Percentiles rank a stretch among this genome's conserved stretches.
Conservation (phyloP, 2,329 filamentous ascomycete species). For the Paradendryphiella salina region DNA sequence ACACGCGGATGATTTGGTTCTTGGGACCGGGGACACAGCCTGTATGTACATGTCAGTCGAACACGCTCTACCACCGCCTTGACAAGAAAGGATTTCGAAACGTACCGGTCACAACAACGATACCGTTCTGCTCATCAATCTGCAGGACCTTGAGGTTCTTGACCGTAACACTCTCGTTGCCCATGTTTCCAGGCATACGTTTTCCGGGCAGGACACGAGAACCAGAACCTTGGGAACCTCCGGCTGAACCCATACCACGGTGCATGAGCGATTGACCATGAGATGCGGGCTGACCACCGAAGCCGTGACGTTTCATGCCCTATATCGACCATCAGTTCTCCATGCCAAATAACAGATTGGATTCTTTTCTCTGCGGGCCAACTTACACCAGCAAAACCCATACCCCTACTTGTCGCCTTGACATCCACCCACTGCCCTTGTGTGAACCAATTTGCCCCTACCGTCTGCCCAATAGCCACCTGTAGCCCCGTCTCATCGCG, state of each 20-base stretch:
- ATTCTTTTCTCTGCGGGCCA: not conserved
- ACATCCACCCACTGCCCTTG: constrained; percentile 90
- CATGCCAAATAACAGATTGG: too few species aligned
- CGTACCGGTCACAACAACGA: constrained; percentile 83
- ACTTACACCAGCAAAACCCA: constrained; percentile 82
- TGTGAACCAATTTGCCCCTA: constrained; percentile 88
- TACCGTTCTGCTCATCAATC: constrained; percentile 82
- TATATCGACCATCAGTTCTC: constrained; percentile 20
- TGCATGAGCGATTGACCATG: constrained; percentile 97
- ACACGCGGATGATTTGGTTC: constrained; percentile 78
- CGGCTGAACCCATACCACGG: constrained; percentile 85
- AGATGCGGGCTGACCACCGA: constrained; percentile 81
- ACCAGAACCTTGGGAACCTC: constrained; percentile 87
- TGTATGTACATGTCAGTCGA: constrained; percentile 34
- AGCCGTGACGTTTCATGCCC: constrained; percentile 96
- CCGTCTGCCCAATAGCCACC: constrained; percentile 70
- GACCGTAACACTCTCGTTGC: constrained; percentile 81
- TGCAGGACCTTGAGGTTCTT: constrained; percentile 90
- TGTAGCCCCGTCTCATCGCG: constrained; percentile 71
- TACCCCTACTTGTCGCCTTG: constrained; percentile 75
- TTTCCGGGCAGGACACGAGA: constrained; percentile 93
- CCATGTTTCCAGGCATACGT: constrained; percentile 98
- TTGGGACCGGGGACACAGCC: constrained; percentile 83
- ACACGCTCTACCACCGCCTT: not conserved
- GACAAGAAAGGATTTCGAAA: not conserved